Evolutionary conservation across 192 early-diverging fungal genomes (phyloP).

Genomic region (Backusella mclennaniae): DNA sequence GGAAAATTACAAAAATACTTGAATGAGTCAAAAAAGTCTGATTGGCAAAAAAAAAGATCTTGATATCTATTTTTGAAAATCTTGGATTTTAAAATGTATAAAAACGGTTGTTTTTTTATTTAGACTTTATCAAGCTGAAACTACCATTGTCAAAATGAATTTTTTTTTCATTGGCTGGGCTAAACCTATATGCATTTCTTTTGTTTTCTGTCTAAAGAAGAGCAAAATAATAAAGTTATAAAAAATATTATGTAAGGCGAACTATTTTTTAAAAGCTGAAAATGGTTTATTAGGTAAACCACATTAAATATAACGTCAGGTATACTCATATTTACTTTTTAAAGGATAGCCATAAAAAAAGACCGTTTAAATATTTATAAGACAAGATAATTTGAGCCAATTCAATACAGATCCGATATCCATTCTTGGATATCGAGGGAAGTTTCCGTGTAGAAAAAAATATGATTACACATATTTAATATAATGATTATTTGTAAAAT

Average conservation of each 20-base stretch:
- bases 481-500: background rate
- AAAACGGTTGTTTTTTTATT: background rate
- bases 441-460: background rate
- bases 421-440: background rate
- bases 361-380: background rate
- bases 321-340: background rate
- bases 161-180: background rate
- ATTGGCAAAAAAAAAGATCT: too few relatives aligned
- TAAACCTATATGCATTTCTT: background rate
- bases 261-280: background rate
- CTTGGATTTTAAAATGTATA: background rate
- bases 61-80: too few relatives aligned
- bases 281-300: background rate
- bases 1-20: too few relatives aligned
- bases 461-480: background rate
- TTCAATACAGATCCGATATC: background rate
- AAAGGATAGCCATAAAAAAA: background rate
- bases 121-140: background rate
- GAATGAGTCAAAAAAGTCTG: too few relatives aligned
- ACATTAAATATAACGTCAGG: background rate
- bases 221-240: background rate
- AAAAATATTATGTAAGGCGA: background rate
- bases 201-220: background rate
- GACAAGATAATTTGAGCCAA: background rate
- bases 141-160: background rate